Evolutionary conservation across 805 yeast species (phyloP).

Genomic region (Yarrowia sp.): DNA sequence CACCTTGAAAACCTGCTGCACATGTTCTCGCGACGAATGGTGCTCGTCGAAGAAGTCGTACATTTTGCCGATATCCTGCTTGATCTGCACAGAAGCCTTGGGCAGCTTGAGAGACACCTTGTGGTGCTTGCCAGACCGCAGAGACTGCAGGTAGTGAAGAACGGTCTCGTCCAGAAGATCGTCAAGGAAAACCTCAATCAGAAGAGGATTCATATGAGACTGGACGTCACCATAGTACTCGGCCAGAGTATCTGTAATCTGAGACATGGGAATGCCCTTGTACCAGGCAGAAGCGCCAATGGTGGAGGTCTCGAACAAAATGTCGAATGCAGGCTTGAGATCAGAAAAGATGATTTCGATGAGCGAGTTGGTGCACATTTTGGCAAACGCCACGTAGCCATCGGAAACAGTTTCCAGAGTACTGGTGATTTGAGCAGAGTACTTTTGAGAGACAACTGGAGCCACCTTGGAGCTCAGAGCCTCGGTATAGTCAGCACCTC

Average conservation of each 20-base stretch:
- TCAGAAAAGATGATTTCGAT: constrained; percentile 68
- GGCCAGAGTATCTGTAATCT: constrained; percentile 64
- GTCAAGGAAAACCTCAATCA: constrained; percentile 54
- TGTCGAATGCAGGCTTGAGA: constrained; percentile 56
- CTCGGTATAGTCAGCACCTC: constrained; percentile 65
- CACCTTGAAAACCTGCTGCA: constrained; percentile 52
- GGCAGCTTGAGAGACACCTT: constrained; percentile 43
- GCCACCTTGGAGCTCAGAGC: constrained; percentile 64
- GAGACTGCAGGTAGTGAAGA: constrained; percentile 47
- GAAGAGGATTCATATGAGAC: constrained; percentile 49
- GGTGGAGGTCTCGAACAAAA: constrained; percentile 54
- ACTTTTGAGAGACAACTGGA: constrained; percentile 61
- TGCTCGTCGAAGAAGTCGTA: constrained; percentile 50
- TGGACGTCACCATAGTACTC: constrained; percentile 71
- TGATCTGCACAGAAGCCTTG: constrained; percentile 48
- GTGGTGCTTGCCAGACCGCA: constrained; percentile 39
- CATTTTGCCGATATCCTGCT: constrained; percentile 57
- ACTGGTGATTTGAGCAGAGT: constrained; percentile 55
- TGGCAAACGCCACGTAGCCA: constrained; percentile 72
- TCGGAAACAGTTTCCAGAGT: constrained; percentile 65
- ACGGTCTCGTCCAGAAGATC: constrained; percentile 52
- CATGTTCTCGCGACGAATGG: constrained; percentile 40
- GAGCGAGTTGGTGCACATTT: constrained; percentile 55
- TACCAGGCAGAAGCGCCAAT: constrained; percentile 60
- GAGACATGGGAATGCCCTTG: constrained; percentile 53